Evolutionary conservation across 2,329 filamentous ascomycete genomes (phyloP).

Genomic region (Aspergillus luchuensis): DNA sequence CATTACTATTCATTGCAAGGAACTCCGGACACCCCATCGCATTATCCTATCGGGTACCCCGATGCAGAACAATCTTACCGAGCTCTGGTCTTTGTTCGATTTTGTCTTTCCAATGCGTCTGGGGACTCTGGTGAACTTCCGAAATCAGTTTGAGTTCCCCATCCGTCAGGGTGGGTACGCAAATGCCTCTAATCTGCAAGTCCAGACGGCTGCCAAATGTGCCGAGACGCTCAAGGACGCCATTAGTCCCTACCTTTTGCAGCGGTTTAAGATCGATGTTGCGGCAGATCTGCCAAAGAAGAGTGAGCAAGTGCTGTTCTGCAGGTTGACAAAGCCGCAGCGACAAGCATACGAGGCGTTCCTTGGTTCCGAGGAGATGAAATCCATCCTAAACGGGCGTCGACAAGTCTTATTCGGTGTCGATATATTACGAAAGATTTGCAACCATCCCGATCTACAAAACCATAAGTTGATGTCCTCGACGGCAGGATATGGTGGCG

Average conservation of each 20-base stretch:
- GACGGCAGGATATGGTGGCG: constrained; percentile 71
- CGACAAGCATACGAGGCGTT: constrained; percentile 79
- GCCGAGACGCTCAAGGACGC: constrained; percentile 91
- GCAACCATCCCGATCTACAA: constrained; percentile 90
- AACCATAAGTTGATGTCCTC: constrained; percentile 63
- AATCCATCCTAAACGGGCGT: constrained; percentile 73
- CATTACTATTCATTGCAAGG: constrained; percentile 94
- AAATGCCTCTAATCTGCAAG: constrained; percentile 89
- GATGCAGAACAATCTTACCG: constrained; percentile 94
- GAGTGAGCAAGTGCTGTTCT: constrained; percentile 94
- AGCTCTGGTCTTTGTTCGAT: constrained; percentile 96
- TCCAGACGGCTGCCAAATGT: constrained; percentile 91
- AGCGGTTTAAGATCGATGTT: constrained; percentile 90
- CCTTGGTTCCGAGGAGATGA: constrained; percentile 79
- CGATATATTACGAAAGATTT: constrained; percentile 91
- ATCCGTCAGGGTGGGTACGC: constrained; percentile 93
- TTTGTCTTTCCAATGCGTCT: constrained; percentile 97
- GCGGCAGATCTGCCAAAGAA: constrained; percentile 93
- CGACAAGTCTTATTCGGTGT: constrained; percentile 85
- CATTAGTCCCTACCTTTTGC: constrained; percentile 89
- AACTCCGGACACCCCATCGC: constrained; percentile 83
- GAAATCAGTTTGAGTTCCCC: constrained; percentile 88
- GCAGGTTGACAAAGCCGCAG: constrained; percentile 81
- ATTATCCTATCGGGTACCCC: constrained; percentile 95
- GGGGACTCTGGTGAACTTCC: constrained; percentile 87